phyloP scores from a whole-genome alignment of 1,139 yeast genomes.

The Magnusiomyces ingens region DNA sequence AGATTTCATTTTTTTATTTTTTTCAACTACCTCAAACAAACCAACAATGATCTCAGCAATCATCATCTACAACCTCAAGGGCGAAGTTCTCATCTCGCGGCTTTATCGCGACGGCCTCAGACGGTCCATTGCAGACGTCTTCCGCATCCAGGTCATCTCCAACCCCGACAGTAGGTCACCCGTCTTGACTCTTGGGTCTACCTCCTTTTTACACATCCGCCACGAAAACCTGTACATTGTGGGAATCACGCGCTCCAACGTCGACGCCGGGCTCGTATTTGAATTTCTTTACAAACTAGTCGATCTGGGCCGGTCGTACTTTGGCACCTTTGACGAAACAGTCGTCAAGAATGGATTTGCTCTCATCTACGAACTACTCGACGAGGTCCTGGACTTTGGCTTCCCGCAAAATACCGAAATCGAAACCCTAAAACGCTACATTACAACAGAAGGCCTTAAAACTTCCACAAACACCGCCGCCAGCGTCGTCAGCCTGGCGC shows the following conservation, averaged over 20 bases:
- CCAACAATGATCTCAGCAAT: constrained; percentile 68
- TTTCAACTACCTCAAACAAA: background rate
- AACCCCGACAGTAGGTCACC: constrained; percentile 64
- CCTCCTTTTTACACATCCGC: constrained; percentile 77
- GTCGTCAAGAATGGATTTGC: constrained; percentile 56
- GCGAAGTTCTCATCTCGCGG: constrained; percentile 79
- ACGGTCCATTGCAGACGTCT: constrained; percentile 76
- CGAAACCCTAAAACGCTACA: constrained; percentile 38
- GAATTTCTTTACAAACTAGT: constrained; percentile 69
- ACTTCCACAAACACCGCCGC: constrained; percentile 6
- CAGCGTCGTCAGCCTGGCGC: background rate
- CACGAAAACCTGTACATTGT: constrained; percentile 71
- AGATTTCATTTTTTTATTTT: too few species aligned
- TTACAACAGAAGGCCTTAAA: constrained; percentile 31
- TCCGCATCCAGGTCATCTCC: constrained; percentile 81
- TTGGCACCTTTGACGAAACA: constrained; percentile 40
- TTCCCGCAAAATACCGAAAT: constrained; percentile 69
- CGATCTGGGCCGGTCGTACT: constrained; percentile 34
- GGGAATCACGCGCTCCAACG: constrained; percentile 81
- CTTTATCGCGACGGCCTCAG: constrained; percentile 64
- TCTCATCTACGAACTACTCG: constrained; percentile 66
- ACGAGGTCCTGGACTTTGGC: constrained; percentile 76
- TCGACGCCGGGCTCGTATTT: constrained; percentile 72
- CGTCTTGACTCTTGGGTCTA: constrained; percentile 82
- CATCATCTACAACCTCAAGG: constrained; percentile 68